Evolutionary conservation across 371 early-diverging fungal species (phyloP), one percentile per base, ranked within the genome.

Genomic region (Blyttiomyces sp.): DNA sequence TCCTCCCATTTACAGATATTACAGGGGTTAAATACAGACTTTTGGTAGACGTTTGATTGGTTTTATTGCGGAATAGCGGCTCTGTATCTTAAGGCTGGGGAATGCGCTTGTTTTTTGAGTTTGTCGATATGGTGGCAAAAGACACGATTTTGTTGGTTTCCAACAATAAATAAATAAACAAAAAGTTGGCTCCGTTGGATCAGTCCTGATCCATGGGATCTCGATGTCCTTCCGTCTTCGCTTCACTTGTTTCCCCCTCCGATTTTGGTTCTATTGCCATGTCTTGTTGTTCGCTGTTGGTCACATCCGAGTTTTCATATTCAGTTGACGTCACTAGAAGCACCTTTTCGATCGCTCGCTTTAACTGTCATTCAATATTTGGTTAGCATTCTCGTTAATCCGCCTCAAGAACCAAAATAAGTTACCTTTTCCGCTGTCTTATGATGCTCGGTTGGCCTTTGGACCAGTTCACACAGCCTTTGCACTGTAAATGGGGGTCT

Each of bases 381-480:
- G 19, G 6, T 43, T 26, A 30, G 7, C 26, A 21, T 23, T n/a
- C n/a, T n/a, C n/a, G 46, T 46, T 11, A 46, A 9, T 11, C 9
- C 7, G 46, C 7, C 7, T 17, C 28, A 39, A 43, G 35, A 17
- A 9, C 42, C 4, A 43, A 24, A 28, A 11, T n/a, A n/a, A n/a
- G 5, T 26, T 28, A 39, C 56, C 27, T 55, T 55, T 13, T 7
- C 7, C 5, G 23, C n/a, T 13, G 24, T 55, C 23, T 33, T 55
- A 31, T 55, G 34, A 24, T 55, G 56, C 32, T 43, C 32, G 13
- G 43, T 43, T 13, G 56, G 56, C 24, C 34, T 21, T 24, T 43
- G 56, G 9, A 55, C 26, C 17, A 55, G 56, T 27, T 55, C 56
- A 30, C 56, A 55, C 9, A 55, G 56, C 56, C 56, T n/a, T 24